Conservation (phyloP, 805 yeast species). For the Candida berthetii region DNA sequence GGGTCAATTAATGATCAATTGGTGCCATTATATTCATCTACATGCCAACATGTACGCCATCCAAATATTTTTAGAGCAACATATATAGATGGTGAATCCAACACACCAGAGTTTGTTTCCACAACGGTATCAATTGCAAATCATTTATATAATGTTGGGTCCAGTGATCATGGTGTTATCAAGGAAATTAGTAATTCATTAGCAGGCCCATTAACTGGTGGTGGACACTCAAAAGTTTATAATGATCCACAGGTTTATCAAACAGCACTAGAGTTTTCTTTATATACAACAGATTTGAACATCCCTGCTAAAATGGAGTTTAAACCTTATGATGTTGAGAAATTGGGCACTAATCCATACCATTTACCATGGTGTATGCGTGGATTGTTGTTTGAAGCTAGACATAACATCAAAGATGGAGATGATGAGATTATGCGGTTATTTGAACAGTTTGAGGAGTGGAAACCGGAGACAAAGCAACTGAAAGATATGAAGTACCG, state of each 20-base stretch:
- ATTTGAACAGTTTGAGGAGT: slow-evolving; percentile 66
- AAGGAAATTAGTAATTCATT: slow-evolving; percentile 73
- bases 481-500: slow-evolving; percentile 81
- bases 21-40: slow-evolving; percentile 87
- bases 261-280: slow-evolving; percentile 64
- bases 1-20: slow-evolving; percentile 93
- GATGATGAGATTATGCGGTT: slow-evolving; percentile 54
- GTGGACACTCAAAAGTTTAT: slow-evolving; percentile 90
- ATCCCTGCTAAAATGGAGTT: slow-evolving; percentile 29
- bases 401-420: slow-evolving; percentile 38
- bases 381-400: slow-evolving; percentile 68
- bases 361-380: slow-evolving; percentile 90
- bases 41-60: slow-evolving; percentile 76
- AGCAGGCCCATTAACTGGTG: slow-evolving; percentile 91
- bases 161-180: slow-evolving; percentile 78
- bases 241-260: slow-evolving; percentile 82
- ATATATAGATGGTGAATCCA: slow-evolving; percentile 77
- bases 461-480: slow-evolving; percentile 84
- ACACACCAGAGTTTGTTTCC: slow-evolving; percentile 74
- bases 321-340: slow-evolving; percentile 51
- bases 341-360: slow-evolving; percentile 73
- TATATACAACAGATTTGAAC: slow-evolving; percentile 64
- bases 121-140: slow-evolving; percentile 70
- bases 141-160: slow-evolving; percentile 68
- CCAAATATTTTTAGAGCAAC: slow-evolving; percentile 89